These are phyloP conservation scores for Malus hybrid DNA, from an alignment of 331 rosid species.

Conservation along the genomic window DNA sequence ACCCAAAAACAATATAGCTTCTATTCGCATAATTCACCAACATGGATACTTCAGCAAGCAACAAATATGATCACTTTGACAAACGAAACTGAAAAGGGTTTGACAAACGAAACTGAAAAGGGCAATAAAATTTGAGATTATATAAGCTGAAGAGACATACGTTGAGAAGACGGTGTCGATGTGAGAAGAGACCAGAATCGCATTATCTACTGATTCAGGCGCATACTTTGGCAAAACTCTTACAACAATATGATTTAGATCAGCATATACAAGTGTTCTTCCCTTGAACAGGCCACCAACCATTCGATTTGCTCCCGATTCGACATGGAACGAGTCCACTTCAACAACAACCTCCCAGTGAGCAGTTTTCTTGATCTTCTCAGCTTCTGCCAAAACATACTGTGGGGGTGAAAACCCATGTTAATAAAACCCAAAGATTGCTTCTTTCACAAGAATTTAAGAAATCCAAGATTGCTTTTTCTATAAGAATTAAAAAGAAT, in stretches of 20 bases:
- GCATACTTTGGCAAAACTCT: conserved; percentile 76
- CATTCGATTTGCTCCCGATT: conserved; percentile 64
- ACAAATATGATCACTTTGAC: neutral
- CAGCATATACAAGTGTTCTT: conserved; percentile 75
- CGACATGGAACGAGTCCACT: conserved; percentile 69
- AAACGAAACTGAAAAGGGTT: neutral
- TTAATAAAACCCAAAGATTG: neutral
- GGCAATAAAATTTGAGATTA: conserved; percentile 7
- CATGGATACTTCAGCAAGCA: neutral
- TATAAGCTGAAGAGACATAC: conserved; percentile 50
- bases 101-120: neutral
- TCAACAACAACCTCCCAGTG: conserved; percentile 98
- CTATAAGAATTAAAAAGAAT: neutral
- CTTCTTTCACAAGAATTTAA: neutral
- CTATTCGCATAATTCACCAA: neutral
- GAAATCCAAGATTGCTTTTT: neutral
- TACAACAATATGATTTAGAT: conserved; percentile 58
- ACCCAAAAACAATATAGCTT: neutral
- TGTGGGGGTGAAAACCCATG: conserved; percentile 28
- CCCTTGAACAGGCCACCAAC: conserved; percentile 65
- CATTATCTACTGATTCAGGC: conserved; percentile 57
- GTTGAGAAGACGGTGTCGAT: conserved; percentile 86
- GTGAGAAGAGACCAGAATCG: conserved; percentile 94
- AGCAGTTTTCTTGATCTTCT: conserved; percentile 68
- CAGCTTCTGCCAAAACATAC: conserved; percentile 68